A percentile compares a stretch with the other conserved stretches of the same genome.
phyloP scores from a whole-genome alignment of 768 basidiomycete species.

The Agrocybe praecox region DNA sequence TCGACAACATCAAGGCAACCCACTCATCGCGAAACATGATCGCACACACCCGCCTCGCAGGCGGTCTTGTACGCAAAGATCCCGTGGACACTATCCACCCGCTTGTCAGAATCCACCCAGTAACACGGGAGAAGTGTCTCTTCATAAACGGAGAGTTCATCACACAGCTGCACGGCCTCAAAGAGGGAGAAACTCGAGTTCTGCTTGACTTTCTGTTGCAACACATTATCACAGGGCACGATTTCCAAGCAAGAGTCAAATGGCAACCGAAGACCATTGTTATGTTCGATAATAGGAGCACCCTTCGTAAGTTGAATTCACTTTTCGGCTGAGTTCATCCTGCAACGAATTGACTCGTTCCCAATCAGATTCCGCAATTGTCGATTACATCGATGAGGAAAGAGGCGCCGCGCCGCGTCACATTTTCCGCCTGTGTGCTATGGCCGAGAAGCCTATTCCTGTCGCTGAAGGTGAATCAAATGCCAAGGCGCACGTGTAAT shows the following conservation, averaged over 20 bases:
- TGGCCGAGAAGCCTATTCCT: slow-evolving; percentile 11
- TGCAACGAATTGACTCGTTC: not conserved
- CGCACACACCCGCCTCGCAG: slow-evolving; percentile 18
- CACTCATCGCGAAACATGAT: slow-evolving; percentile 29
- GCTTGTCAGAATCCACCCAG: slow-evolving; percentile 31
- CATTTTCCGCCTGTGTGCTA: slow-evolving; percentile 16
- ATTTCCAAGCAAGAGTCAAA: slow-evolving; percentile 25
- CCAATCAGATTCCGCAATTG: slow-evolving; percentile 9
- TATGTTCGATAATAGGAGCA: slow-evolving; percentile 16
- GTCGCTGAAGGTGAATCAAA: not conserved
- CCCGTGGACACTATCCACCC: slow-evolving; percentile 28
- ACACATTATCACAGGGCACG: slow-evolving; percentile 25
- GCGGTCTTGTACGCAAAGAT: slow-evolving; percentile 29
- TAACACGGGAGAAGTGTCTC: slow-evolving; percentile 25
- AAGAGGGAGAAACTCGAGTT: slow-evolving; percentile 24
- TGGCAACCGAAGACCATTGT: slow-evolving; percentile 26
- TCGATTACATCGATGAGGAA: slow-evolving; percentile 13
- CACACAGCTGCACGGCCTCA: slow-evolving; percentile 24
- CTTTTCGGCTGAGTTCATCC: too few species aligned
- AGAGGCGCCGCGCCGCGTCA: slow-evolving; percentile 9
- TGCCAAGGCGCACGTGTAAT: too few species aligned
- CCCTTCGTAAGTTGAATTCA: slow-evolving; percentile 9
- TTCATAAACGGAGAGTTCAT: slow-evolving; percentile 32
- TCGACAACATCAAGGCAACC: slow-evolving; percentile 18
- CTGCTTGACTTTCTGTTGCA: slow-evolving; percentile 25